Percentiles rank a stretch among this genome's conserved stretches.
phyloP scores from a whole-genome alignment of 2,329 filamentous ascomycete species.

The Penicillium vulpinum region DNA sequence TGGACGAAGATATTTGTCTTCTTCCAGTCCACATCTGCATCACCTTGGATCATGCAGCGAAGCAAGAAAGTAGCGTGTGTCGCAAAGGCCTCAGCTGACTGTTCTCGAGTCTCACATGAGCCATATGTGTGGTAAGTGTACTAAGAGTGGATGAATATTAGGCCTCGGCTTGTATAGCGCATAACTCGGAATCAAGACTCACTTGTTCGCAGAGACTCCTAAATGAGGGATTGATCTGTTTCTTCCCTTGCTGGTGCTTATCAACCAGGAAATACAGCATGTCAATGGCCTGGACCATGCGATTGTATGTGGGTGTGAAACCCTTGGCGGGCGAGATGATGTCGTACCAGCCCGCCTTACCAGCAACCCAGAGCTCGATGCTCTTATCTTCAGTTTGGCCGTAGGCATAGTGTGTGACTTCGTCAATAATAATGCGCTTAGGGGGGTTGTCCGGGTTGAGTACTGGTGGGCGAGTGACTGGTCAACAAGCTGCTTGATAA shows the following conservation, averaged over 20 bases:
- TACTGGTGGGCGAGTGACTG: constrained; percentile 26
- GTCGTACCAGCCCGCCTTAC: constrained; percentile 63
- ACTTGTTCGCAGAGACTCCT: constrained; percentile 45
- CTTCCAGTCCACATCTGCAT: constrained; percentile 48
- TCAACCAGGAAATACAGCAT: constrained; percentile 64
- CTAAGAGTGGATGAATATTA: constrained; percentile 22
- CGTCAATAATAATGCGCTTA: constrained; percentile 49
- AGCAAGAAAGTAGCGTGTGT: constrained; percentile 49
- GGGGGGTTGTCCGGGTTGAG: constrained; percentile 41
- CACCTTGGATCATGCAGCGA: constrained; percentile 48
- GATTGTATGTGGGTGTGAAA: constrained; percentile 55
- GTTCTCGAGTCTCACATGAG: constrained; percentile 46
- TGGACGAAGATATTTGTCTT: constrained; percentile 47
- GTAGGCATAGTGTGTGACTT: constrained; percentile 52
- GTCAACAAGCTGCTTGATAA: constrained; percentile 12
- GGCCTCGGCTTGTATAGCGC: background rate
- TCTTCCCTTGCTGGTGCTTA: constrained; percentile 48
- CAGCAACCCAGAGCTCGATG: constrained; percentile 61
- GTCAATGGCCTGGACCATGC: constrained; percentile 60
- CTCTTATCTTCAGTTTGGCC: constrained; percentile 56
- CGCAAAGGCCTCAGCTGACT: constrained; percentile 49
- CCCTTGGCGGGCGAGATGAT: constrained; percentile 52
- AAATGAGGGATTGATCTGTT: constrained; percentile 38
- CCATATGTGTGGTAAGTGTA: constrained; percentile 46
- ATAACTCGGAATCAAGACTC: constrained; percentile 6